Evolutionary conservation across 1,284 basidiomycete genomes (phyloP).

Genomic region (Somion occarium): DNA sequence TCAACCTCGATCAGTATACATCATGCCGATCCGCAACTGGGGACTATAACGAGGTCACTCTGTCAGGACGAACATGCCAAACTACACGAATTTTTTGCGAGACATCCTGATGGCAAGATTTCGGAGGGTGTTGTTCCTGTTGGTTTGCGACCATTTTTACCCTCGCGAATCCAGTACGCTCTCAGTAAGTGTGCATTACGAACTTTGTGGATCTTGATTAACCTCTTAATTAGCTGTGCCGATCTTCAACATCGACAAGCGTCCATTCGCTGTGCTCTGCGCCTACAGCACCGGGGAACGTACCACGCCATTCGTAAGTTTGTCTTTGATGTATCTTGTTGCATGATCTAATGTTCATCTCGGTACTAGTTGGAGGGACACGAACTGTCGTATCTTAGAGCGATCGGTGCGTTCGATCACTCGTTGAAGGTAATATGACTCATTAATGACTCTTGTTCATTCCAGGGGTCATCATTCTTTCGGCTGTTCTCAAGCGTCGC

Average conservation of each 20-base stretch:
- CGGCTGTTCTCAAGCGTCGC: slow-evolving; percentile 86
- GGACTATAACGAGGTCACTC: slow-evolving; percentile 44
- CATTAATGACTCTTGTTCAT: neutral
- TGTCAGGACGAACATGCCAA: slow-evolving; percentile 67
- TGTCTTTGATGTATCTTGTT: neutral
- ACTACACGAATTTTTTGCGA: slow-evolving; percentile 71
- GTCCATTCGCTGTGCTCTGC: slow-evolving; percentile 88
- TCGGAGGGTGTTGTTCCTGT: slow-evolving; percentile 80
- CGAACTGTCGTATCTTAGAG: slow-evolving; percentile 87
- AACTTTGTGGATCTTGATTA: neutral
- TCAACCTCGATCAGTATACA: slow-evolving; percentile 60
- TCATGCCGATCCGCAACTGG: slow-evolving; percentile 35
- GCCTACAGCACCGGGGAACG: slow-evolving; percentile 84
- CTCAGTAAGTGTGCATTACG: slow-evolving; percentile 50
- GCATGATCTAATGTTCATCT: slow-evolving; percentile 3
- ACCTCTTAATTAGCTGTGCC: slow-evolving; percentile 60
- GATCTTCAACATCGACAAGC: slow-evolving; percentile 91
- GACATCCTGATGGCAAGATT: slow-evolving; percentile 79
- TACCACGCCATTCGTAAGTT: slow-evolving; percentile 70
- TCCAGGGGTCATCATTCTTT: slow-evolving; percentile 87
- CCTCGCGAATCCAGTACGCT: slow-evolving; percentile 78
- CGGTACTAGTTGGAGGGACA: slow-evolving; percentile 75
- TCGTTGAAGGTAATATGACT: neutral
- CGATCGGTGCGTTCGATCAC: slow-evolving; percentile 53
- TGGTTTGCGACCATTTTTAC: slow-evolving; percentile 76